A percentile compares a stretch with the other conserved stretches of the same genome.
phyloP scores from a whole-genome alignment of 805 yeast genomes.

The Tetrapisispora namnaoensis region DNA sequence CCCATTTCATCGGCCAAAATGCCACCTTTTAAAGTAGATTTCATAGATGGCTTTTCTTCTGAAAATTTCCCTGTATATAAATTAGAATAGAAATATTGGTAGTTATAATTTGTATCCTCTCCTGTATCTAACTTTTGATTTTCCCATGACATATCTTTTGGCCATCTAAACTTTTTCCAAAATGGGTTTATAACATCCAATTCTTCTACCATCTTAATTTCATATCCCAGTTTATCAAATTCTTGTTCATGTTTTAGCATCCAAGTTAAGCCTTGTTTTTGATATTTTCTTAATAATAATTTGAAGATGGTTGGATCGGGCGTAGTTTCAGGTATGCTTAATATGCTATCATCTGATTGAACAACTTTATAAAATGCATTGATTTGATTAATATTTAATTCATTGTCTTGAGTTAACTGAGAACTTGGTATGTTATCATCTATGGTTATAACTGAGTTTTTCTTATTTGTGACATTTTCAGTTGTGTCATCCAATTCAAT shows the following conservation, averaged over 20 bases:
- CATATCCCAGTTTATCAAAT: slow-evolving; percentile 24
- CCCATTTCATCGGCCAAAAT: slow-evolving; percentile 97
- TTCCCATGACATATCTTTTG: slow-evolving; percentile 38
- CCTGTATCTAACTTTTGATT: slow-evolving; percentile 16
- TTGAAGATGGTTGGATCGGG: slow-evolving; percentile 40
- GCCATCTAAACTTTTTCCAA: slow-evolving; percentile 78
- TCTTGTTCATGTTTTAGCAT: slow-evolving; percentile 75
- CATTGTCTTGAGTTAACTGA: slow-evolving; percentile 29
- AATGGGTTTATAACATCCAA: slow-evolving; percentile 55
- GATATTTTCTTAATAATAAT: slow-evolving; percentile 61
- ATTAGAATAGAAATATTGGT: slow-evolving; percentile 56
- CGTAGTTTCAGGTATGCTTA: slow-evolving; percentile 53
- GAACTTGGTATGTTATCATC: not conserved
- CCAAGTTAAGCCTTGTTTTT: slow-evolving; percentile 81
- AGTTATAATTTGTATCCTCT: slow-evolving; percentile 2
- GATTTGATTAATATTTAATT: slow-evolving; percentile 40
- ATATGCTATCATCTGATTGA: slow-evolving; percentile 48
- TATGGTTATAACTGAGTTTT: not conserved
- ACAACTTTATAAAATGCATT: slow-evolving; percentile 66
- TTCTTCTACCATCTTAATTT: slow-evolving; percentile 11
- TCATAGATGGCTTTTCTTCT: slow-evolving; percentile 52
- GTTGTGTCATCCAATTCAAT: slow-evolving; percentile 12
- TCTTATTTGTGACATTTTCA: not conserved
- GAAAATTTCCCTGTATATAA: slow-evolving; percentile 74
- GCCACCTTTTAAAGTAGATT: slow-evolving; percentile 63